Evolutionary conservation across 164 flowering plant genomes (phyloP), one percentile per base, ranked within the genome.

Genomic region (Liriodendron chinense): DNA sequence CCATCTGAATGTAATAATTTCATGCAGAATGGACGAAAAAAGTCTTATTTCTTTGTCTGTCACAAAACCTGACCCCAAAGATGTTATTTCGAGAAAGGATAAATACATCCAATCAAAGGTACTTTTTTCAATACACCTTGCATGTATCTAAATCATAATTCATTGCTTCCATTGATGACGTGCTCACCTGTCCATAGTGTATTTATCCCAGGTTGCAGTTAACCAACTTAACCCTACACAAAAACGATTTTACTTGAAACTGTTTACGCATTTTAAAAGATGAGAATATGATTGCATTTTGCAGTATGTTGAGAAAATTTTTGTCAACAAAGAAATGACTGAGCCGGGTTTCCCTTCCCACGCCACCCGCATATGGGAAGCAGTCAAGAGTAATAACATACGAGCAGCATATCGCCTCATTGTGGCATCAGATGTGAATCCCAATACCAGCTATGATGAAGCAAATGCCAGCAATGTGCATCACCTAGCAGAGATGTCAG

Each of bases 231-330:
- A n/a, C n/a, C 64, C 14, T 71, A 16, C 21, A 61, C 21, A 13
- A n/a, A n/a, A n/a, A 9, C 8, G 16, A 61, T 61, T 61, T 61
- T 61, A 9, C 64, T 61, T 6, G 64, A 61, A 12, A 3, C 26
- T 21, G 13, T 67, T 67, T 10, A 1, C 1, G 20, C 0, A 24
- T 25, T 67, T 12, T 14, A 26, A 12, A n/a, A n/a, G n/a, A n/a
- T n/a, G n/a, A n/a, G n/a, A 72, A 23, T 49, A 77, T 70, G n/a
- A 23, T 72, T 83, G 63, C 73, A 68, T 49, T 72, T 25, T 73
- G 74, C 84, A 96, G 99, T 96, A 96, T 83, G 88, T 79, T n/a
- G 91, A 90, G 73, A 96, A 91, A 85, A 71, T 75, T 69, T 78
- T 93, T 3, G 84, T 96, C 74, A 71, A 72, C 49, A 85, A 74